These are phyloP conservation scores for Phytopythium mirpurense DNA, from an alignment of 352 stramenopile genomes.

Conservation along the genomic window DNA sequence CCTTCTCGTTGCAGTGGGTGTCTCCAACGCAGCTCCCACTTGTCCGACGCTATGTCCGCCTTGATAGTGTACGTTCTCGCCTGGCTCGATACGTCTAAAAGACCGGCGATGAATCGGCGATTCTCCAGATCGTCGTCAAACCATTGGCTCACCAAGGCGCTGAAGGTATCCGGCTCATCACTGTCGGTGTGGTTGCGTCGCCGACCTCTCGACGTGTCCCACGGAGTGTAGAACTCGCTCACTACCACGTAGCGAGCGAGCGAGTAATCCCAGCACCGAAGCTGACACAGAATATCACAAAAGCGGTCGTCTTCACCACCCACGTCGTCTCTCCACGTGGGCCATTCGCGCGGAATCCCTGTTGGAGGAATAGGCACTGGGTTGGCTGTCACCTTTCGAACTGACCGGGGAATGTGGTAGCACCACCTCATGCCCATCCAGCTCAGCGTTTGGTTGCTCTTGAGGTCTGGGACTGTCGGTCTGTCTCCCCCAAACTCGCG, in stretches of 20 bases:
- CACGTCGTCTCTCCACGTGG: conserved; percentile 38
- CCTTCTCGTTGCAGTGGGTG: conserved; percentile 51
- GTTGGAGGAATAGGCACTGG: conserved; percentile 59
- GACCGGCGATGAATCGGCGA: conserved; percentile 30
- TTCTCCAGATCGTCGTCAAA: conserved; percentile 66
- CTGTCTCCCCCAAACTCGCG: conserved; percentile 11
- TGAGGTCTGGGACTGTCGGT: conserved; percentile 18
- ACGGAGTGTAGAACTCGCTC: conserved; percentile 71
- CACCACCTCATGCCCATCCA: conserved; percentile 83
- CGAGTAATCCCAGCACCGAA: conserved; percentile 63
- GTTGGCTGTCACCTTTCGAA: conserved; percentile 42
- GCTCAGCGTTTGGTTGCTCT: conserved; percentile 45
- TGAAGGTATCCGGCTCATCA: conserved; percentile 52
- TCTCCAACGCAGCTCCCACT: conserved; percentile 78
- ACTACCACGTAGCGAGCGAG: conserved; percentile 43
- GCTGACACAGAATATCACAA: conserved; percentile 70
- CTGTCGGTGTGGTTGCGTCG: conserved; percentile 11
- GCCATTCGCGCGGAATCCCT: conserved; percentile 58
- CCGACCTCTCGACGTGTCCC: conserved; percentile 26
- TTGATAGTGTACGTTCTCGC: conserved; percentile 27
- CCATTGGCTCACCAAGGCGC: conserved; percentile 63
- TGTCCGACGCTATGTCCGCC: conserved; percentile 38
- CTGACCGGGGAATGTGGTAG: conserved; percentile 61
- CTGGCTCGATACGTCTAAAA: conserved; percentile 34
- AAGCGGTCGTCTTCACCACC: conserved; percentile 25